Evolutionary conservation across 1,284 basidiomycete genomes (phyloP), one percentile per base, ranked within the genome.

Genomic region (Marasmius sp.): DNA sequence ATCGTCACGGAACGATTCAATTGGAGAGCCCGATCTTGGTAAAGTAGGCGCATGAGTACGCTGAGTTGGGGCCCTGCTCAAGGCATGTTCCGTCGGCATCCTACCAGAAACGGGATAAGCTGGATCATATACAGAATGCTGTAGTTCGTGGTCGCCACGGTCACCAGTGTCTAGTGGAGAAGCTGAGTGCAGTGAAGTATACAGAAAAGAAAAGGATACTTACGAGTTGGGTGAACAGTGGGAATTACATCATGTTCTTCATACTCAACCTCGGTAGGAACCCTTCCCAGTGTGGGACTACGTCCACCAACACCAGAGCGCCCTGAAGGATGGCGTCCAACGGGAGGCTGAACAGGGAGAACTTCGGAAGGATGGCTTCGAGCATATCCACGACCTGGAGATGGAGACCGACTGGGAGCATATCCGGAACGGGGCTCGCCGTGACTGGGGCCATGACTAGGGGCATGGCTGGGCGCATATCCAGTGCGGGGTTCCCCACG

Each of bases 71-170:
- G 20, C 45, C n/a, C 45, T 47, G 16, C 45, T 47, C 8, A 48
- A 11, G 60, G 38, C 20, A 27, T 27, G 45, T 47, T 18, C 45
- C 20, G 45, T 47, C 16, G 45, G 16, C 16, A 47, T 14, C 20
- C 45, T 47, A n/a, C 45, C 20, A n/a, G 54, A 11, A 54, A 47
- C 20, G 18, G 59, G 57, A 34, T 57, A 53, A 22, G 51, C 61
- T 5, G 47, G 14, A 12, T 14, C 22, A 11, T 16, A 22, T 34
- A 39, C n/a, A 6, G 53, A 37, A 20, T 36, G 39, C 14, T n/a
- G 36, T 12, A 37, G 53, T 22, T n/a, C 36, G 20, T 55, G 20
- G 9, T 18, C 53, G 22, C 38, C 52, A 38, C 38, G 34, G 1
- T 54, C 52, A n/a, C 38, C 52, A 16, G 57, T 12, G 20, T 50